A percentile compares a stretch with the other conserved stretches of the same genome.
phyloP scores from a whole-genome alignment of 257 asterid genomes.

The Fraxinus anomala region DNA sequence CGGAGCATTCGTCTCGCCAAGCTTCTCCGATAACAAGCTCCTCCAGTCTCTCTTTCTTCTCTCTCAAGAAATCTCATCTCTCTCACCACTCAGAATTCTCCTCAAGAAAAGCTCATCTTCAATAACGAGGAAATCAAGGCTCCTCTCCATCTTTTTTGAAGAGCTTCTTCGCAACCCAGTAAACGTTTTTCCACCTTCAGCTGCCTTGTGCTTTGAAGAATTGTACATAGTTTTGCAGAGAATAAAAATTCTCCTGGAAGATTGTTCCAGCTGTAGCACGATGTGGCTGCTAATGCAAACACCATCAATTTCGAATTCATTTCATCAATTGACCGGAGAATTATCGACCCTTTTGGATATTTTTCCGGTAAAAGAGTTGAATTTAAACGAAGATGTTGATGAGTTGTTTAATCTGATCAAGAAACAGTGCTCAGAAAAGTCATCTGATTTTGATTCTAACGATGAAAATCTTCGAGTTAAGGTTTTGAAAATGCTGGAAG shows the following conservation, averaged over 20 bases:
- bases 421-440: conserved; percentile 62
- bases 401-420: conserved; percentile 64
- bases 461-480: conserved; percentile 53
- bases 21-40: conserved; percentile 56
- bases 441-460: conserved; percentile 36
- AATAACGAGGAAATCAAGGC: conserved; percentile 55
- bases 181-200: conserved; percentile 56
- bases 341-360: conserved; percentile 76
- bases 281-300: conserved; percentile 79
- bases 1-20: conserved; percentile 58
- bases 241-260: conserved; percentile 57
- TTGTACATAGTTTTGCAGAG: conserved; percentile 69
- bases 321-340: conserved; percentile 61
- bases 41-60: conserved; percentile 56
- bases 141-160: conserved; percentile 61
- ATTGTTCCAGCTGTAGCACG: conserved; percentile 59
- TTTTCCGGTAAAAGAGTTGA: conserved; percentile 62
- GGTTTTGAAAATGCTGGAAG: conserved; percentile 60
- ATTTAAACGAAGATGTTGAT: conserved; percentile 57
- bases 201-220: conserved; percentile 78
- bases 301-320: conserved; percentile 46
- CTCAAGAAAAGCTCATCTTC: conserved; percentile 54
- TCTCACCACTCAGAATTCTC: conserved; percentile 48
- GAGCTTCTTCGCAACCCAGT: conserved; percentile 57
- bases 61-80: conserved; percentile 61